Base-by-base conservation (phyloP, 2,329 filamentous ascomycete species). In the Fusarium fujikuroi region DNA sequence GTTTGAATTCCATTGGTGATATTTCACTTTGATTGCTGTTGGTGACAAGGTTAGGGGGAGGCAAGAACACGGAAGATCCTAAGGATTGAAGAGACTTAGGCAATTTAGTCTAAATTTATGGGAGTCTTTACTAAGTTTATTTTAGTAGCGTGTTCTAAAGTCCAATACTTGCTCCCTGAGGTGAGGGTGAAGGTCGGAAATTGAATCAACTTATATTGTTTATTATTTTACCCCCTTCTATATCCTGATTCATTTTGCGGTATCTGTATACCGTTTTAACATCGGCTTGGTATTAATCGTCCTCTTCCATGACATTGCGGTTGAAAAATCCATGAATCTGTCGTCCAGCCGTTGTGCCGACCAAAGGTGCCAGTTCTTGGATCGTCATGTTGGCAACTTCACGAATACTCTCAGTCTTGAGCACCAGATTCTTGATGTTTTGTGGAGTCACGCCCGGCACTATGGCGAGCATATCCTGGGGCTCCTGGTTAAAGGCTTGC, bases 321-420 rank as follows among this genome's bases (percentile, higher is more conserved):
- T 92, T 92, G 77, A 99, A 98, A 80, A 99, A 98, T 21, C 88
- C 87, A 63, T 90, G 85, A 42, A 98, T 93, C 83, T 92, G 90
- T 80, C 91, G 89, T 32, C 90, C 95, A 21, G 92, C 90, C 80
- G 95, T 92, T 72, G 86, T 91, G 1, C 96, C 96, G 30, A 98
- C 91, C 65, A 97, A 74, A 36, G 88, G 88, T 73, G 90, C 88
- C 70, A 99, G 82, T 75, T 95, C 92, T 54, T 88, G 87, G 66
- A 91, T 87, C n/a, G 86, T 87, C 90, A 97, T 94, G 82, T 98
- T 97, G 37, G 94, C 94, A 74, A 99, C 87, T 76, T 97, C 95
- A 60, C 87, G 85, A 39, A 99, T 86, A 81, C 91, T 97, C 73
- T 92, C 92, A 73, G 92, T 90, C 79, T 93, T 89, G 25, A 95